A percentile compares a stretch with the other conserved stretches of the same genome.
Conservation (phyloP, 768 basidiomycete genomes). For the Podaxis carcinomalis region DNA sequence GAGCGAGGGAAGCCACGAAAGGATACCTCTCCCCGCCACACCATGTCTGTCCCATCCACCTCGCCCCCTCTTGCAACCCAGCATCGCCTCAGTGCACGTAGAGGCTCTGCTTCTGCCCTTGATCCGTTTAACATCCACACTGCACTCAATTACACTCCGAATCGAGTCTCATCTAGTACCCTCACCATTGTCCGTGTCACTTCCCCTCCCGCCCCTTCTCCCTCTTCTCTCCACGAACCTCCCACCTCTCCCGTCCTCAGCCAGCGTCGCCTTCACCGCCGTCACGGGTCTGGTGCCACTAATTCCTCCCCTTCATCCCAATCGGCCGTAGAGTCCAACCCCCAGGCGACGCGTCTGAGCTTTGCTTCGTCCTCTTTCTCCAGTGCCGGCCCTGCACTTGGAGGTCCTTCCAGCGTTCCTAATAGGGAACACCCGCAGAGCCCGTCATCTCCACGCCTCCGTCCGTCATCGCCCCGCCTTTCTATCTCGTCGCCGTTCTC, state of each 20-base stretch:
- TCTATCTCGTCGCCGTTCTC: constrained; percentile 27
- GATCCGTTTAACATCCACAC: constrained; percentile 65
- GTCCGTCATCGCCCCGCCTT: constrained; percentile 45
- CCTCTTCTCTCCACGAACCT: constrained; percentile 28
- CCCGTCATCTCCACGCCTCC: constrained; percentile 40
- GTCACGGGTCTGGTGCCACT: constrained; percentile 6
- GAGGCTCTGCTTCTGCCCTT: constrained; percentile 64
- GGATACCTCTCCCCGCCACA: not conserved
- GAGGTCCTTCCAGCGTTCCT: constrained; percentile 16
- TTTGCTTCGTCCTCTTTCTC: constrained; percentile 42
- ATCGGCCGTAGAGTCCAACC: constrained; percentile 17
- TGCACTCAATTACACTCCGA: constrained; percentile 46
- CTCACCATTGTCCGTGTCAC: constrained; percentile 74
- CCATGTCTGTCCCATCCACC: constrained; percentile 1
- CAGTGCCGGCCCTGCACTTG: constrained; percentile 18
- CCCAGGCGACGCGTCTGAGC: constrained; percentile 14
- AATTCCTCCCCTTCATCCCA: constrained; percentile 19
- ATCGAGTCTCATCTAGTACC: constrained; percentile 53
- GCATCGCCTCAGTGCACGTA: constrained; percentile 44
- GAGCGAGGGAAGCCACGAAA: not conserved
- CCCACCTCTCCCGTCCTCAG: constrained; percentile 23
- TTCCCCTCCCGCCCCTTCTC: constrained; percentile 23
- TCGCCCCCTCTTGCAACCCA: constrained; percentile 6
- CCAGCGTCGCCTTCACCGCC: constrained; percentile 23
- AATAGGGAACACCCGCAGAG: constrained; percentile 17